Base-by-base conservation (phyloP, 1,139 yeast species). In the Lodderomyces metapsilosis region DNA sequence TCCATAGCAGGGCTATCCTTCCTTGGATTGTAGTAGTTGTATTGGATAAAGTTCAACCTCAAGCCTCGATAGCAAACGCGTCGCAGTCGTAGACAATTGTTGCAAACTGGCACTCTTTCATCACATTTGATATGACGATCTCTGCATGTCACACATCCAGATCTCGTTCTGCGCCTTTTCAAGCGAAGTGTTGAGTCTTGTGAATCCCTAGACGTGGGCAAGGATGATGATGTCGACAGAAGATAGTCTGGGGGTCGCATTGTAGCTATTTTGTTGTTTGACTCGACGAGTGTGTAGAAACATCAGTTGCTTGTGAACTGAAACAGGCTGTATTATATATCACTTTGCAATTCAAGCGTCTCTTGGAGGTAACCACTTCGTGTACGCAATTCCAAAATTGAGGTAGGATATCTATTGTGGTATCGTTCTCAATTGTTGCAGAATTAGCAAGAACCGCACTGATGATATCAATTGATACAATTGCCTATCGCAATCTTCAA, bases 91-190 rank as follows among this genome's bases (percentile, higher is more conserved):
- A 69, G 58, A 49, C 77, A 71, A 51, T 71, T 71, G 36, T 64
- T 64, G 51, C 77, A 71, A 21, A 71, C 72, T 1, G 77, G 77
- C 39, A 60, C 64, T 45, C 66, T 72, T 52, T 71, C 77, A 48
- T 71, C 77, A 53, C 77, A 71, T 52, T 71, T 71, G 67, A 71
- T 69, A 51, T 71, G 77, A 40, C 77, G 58, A 47, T 71, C 77
- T 36, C 77, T 64, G 52, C 77, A 71, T 10, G 77, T 71, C 40
- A 70, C 58, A 51, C 77, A 71, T 9, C 77, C 77, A 8, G 75
- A 69, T 42, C 77, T 58, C 9, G 76, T 69, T 52, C 74, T 54
- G 41, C 64, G 61, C 45, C 65, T 51, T 40, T 64, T 65, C 27
- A 58, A 52, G 15, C 51, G 5, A 8, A 8, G 44, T 32, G 52